Conservation (phyloP, 192 early-diverging fungal genomes). For the Umbelopsis sp. region DNA sequence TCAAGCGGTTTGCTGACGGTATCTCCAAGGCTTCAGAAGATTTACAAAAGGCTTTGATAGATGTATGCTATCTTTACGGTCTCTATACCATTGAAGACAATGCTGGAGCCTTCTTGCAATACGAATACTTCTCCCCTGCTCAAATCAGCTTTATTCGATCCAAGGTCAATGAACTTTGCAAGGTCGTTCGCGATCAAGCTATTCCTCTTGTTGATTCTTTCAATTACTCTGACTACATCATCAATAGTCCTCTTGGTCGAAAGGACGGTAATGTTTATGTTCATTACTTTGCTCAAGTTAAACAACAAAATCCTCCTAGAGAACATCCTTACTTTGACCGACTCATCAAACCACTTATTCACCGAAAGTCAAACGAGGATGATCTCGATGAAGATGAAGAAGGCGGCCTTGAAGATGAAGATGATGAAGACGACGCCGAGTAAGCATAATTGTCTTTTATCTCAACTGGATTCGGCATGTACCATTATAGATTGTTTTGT, state of each 20-base stretch:
- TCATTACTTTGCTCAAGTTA: constrained; percentile 85
- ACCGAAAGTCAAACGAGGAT: constrained; percentile 56
- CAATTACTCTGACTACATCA: constrained; percentile 85
- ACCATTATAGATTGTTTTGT: background rate
- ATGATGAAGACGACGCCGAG: constrained; percentile 55
- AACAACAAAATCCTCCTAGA: constrained; percentile 68
- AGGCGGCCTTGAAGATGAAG: constrained; percentile 61
- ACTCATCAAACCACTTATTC: constrained; percentile 76
- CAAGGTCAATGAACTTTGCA: constrained; percentile 66
- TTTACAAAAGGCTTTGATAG: constrained; percentile 62
- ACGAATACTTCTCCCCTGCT: constrained; percentile 73
- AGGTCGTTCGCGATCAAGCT: constrained; percentile 73
- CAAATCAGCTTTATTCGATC: constrained; percentile 73
- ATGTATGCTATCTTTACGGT: constrained; percentile 81
- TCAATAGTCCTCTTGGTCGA: constrained; percentile 87
- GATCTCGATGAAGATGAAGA: constrained; percentile 39
- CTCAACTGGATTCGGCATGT: background rate
- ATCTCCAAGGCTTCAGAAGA: constrained; percentile 64
- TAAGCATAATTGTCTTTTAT: background rate
- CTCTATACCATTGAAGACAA: constrained; percentile 81
- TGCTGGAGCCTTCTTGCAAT: constrained; percentile 85
- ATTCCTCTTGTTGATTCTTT: constrained; percentile 87
- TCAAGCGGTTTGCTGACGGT: constrained; percentile 81
- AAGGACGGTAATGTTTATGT: constrained; percentile 86
- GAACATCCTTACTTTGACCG: constrained; percentile 79